phyloP scores from a whole-genome alignment of 2,329 filamentous ascomycete genomes.

The Periconia macrospinosa region DNA sequence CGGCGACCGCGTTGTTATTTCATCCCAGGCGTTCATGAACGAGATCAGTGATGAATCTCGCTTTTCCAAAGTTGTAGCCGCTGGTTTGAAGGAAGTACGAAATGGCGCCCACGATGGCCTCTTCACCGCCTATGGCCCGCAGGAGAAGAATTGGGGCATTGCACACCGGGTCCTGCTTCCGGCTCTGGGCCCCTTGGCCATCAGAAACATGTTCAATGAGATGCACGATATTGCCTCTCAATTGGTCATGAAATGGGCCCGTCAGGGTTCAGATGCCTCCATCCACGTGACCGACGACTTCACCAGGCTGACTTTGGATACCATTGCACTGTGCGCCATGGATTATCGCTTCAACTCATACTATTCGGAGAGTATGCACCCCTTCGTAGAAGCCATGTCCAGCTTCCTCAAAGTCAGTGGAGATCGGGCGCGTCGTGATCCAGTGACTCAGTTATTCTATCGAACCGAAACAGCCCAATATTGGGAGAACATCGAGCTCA shows the following conservation, averaged over 20 bases:
- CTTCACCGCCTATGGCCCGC: slow-evolving; percentile 44
- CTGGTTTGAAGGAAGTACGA: slow-evolving; percentile 34
- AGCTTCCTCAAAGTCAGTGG: slow-evolving; percentile 42
- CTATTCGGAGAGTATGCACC: slow-evolving; percentile 40
- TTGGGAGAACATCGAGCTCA: slow-evolving; percentile 54
- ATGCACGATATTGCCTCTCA: slow-evolving; percentile 64
- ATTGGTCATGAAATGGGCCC: slow-evolving; percentile 68
- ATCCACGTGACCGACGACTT: slow-evolving; percentile 44
- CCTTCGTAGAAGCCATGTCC: slow-evolving; percentile 42
- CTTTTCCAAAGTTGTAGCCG: slow-evolving; percentile 35
- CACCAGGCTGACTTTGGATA: slow-evolving; percentile 42
- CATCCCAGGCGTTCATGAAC: slow-evolving; percentile 38
- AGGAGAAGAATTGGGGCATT: slow-evolving; percentile 52
- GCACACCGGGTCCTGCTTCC: slow-evolving; percentile 68
- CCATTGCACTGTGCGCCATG: slow-evolving; percentile 44
- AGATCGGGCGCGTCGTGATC: slow-evolving; percentile 33
- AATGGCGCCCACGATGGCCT: slow-evolving; percentile 45
- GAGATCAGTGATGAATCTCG: slow-evolving; percentile 45
- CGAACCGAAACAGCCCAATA: slow-evolving; percentile 50
- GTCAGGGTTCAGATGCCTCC: slow-evolving; percentile 46
- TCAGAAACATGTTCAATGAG: slow-evolving; percentile 67
- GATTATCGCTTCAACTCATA: slow-evolving; percentile 48
- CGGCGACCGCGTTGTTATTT: slow-evolving; percentile 34
- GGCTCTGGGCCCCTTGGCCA: slow-evolving; percentile 69
- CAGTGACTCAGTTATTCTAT: slow-evolving; percentile 39